A percentile compares a stretch with the other conserved stretches of the same genome.
Evolutionary conservation across 495 filamentous ascomycete genomes (phyloP).

Genomic region (Podospora anserina): DNA sequence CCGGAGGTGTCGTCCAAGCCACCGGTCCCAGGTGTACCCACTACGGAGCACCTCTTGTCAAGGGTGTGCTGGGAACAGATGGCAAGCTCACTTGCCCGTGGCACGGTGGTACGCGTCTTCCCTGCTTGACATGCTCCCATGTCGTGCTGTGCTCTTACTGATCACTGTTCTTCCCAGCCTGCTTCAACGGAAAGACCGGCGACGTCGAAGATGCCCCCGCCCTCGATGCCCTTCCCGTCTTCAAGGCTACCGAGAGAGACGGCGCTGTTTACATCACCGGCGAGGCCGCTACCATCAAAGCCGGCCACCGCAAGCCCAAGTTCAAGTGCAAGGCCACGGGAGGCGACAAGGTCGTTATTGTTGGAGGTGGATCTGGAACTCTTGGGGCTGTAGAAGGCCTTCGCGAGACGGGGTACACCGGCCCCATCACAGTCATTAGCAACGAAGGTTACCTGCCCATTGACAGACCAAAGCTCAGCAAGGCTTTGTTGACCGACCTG

Average conservation of each 20-base stretch:
- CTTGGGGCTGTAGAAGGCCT: conserved; percentile 77
- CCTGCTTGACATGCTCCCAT: not conserved
- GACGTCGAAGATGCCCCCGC: conserved; percentile 95
- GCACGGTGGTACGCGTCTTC: conserved; percentile 71
- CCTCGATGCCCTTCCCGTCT: conserved; percentile 74
- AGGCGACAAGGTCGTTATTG: conserved; percentile 73
- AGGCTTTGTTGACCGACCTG: conserved; percentile 82
- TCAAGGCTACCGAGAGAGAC: conserved; percentile 73
- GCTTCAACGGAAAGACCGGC: conserved; percentile 84
- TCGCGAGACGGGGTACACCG: conserved; percentile 75
- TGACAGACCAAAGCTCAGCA: conserved; percentile 93
- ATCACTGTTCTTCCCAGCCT: conserved; percentile 53
- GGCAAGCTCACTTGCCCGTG: conserved; percentile 89
- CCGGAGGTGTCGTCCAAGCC: conserved; percentile 70
- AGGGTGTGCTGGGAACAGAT: conserved; percentile 76
- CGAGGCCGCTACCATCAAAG: conserved; percentile 75
- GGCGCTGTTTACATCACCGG: conserved; percentile 81
- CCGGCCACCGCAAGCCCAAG: conserved; percentile 65
- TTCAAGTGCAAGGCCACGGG: conserved; percentile 58
- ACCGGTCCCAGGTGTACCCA: conserved; percentile 88
- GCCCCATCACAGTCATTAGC: conserved; percentile 79
- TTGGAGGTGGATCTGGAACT: conserved; percentile 86
- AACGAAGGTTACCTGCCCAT: conserved; percentile 80
- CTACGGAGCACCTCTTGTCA: conserved; percentile 81
- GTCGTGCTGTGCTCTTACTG: conserved; percentile 11